Evolutionary conservation across 75 land plant genomes (phyloP), one percentile per base, ranked within the genome.

Genomic region (Azolla pinnata): DNA sequence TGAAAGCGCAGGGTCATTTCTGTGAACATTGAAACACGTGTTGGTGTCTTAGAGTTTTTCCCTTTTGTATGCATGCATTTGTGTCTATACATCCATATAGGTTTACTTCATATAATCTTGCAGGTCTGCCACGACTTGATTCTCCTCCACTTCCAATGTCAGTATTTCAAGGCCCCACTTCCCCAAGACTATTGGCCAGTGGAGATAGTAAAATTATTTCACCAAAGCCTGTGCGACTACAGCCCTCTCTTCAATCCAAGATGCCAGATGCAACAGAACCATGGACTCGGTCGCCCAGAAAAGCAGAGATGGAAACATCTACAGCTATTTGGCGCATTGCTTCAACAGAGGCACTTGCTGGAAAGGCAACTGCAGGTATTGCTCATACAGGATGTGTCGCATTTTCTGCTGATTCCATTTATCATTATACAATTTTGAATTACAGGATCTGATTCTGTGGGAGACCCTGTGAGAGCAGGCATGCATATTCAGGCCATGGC

Each of bases 221-320:
- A 35, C 99, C 99, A 19, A 72, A 54, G 63, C 96, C 99, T 16
- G 65, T 93, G 18, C 85, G 85, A 28, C 42, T 83, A 44, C 69
- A 63, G 57, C 70, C 82, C 49, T 48, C 73, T 40, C 33, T 69
- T 66, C 67, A 76, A 53, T 65, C 47, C 28, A 67, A 56, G 63
- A 59, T 77, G 49, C 76, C 84, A 14, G 87, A 83, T 68, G 73
- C 83, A 57, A 61, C 80, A 61, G 95, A 88, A 59, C 88, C 88
- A 40, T 93, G 99, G 99, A 93, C 99, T n/a, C 76, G 99, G 55
- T 93, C 99, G 38, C 99, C 99, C 49, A 93, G 85, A 40, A 93
- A 93, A 62, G 81, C 90, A 5, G 86, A 93, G 51, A 74, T 79
- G 68, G 96, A 89, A 26, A 84, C 85, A 40, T 76, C 83, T 16